Evolutionary conservation across 306 rosid genomes (phyloP).

Genomic region (Prosopis cineraria): DNA sequence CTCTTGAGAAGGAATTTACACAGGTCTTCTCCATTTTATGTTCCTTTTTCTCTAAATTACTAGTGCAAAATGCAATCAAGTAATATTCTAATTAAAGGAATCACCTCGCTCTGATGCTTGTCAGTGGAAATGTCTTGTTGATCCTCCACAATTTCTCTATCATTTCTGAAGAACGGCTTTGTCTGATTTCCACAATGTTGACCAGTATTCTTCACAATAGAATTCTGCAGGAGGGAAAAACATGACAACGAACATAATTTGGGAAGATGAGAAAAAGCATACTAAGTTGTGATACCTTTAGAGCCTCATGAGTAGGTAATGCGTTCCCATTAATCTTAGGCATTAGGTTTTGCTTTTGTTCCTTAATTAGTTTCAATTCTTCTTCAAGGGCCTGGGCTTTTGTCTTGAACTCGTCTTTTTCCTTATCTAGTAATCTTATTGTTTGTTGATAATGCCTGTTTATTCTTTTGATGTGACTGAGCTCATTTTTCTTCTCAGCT

Average conservation of each 20-base stretch:
- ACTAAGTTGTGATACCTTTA: constrained; percentile 56
- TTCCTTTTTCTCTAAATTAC: not conserved
- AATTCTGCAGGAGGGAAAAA: constrained; percentile 48
- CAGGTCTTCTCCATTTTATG: not conserved
- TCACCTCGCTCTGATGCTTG: constrained; percentile 65
- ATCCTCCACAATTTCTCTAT: constrained; percentile 52
- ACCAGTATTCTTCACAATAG: constrained; percentile 47
- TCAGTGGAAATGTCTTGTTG: constrained; percentile 41
- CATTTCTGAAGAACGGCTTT: constrained; percentile 53
- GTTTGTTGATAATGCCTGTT: constrained; percentile 50
- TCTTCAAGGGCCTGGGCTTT: constrained; percentile 55
- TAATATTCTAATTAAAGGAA: constrained; percentile 30
- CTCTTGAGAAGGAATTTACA: not conserved
- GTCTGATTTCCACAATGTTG: constrained; percentile 52
- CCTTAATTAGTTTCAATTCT: constrained; percentile 46
- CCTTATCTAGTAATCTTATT: constrained; percentile 55
- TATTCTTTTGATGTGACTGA: constrained; percentile 44
- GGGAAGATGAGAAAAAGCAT: constrained; percentile 30
- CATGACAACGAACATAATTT: constrained; percentile 20
- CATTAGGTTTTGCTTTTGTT: constrained; percentile 51
- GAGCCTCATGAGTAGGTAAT: constrained; percentile 49
- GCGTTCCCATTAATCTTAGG: constrained; percentile 36
- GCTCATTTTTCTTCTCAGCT: constrained; percentile 38
- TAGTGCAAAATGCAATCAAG: constrained; percentile 17
- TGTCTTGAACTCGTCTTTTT: constrained; percentile 41